phyloP scores from a whole-genome alignment of 192 early-diverging fungal species.

The Entomortierella parvispora region DNA sequence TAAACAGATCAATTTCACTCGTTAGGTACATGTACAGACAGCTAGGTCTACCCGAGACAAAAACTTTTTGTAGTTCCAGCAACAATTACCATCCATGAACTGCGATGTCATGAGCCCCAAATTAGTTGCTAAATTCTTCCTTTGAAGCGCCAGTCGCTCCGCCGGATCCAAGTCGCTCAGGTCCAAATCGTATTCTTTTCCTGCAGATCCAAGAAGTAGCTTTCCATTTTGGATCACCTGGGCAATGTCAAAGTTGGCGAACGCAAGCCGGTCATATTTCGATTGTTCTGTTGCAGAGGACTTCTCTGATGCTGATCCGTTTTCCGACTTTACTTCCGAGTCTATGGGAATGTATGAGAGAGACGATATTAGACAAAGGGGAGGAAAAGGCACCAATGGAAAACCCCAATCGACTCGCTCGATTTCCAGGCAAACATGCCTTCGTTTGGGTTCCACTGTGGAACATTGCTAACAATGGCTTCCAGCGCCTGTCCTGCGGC shows the following conservation, averaged over 20 bases:
- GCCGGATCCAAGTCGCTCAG: constrained; percentile 79
- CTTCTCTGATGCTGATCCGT: constrained; percentile 21
- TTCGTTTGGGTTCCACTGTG: constrained; percentile 79
- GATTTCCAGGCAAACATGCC: constrained; percentile 11
- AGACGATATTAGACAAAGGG: background rate
- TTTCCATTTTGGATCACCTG: constrained; percentile 82
- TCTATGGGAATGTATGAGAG: constrained; percentile 7
- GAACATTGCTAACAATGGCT: constrained; percentile 90
- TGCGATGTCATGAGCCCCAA: constrained; percentile 85
- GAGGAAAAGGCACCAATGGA: background rate
- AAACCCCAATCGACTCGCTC: too few species aligned
- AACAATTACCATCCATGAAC: constrained; percentile 81
- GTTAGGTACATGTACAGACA: too few species aligned
- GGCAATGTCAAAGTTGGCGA: constrained; percentile 85
- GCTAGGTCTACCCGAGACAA: background rate
- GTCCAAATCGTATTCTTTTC: constrained; percentile 93
- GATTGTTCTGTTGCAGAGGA: constrained; percentile 12
- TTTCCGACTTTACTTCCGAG: constrained; percentile 18
- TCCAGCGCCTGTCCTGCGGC: constrained; percentile 94
- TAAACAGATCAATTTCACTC: background rate
- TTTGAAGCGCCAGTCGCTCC: constrained; percentile 84
- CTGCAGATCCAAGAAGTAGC: constrained; percentile 85
- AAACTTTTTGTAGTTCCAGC: background rate
- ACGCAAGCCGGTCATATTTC: constrained; percentile 70
- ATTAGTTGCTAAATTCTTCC: constrained; percentile 82